Percentiles rank a stretch among this genome's conserved stretches.
Evolutionary conservation across 306 rosid species (phyloP).

Genomic region (Acmispon strigosus): DNA sequence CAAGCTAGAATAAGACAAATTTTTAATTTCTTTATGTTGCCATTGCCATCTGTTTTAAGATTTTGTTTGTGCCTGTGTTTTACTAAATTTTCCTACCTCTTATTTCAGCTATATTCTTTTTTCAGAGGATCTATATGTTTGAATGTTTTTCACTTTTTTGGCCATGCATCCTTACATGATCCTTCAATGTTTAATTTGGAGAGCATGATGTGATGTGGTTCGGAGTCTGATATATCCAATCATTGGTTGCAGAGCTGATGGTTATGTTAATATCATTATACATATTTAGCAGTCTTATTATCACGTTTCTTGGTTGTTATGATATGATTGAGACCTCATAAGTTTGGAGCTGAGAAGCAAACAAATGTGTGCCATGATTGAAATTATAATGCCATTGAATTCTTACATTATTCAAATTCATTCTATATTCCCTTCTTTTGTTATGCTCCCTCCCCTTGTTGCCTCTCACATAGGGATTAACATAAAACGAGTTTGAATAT

Average conservation of each 20-base stretch:
- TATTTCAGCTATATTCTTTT: not conserved
- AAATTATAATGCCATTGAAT: not conserved
- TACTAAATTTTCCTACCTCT: not conserved
- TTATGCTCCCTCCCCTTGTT: not conserved
- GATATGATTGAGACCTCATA: not conserved
- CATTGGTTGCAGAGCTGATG: not conserved
- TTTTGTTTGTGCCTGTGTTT: not conserved
- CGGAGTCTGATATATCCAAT: not conserved
- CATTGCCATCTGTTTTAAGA: not conserved
- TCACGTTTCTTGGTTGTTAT: not conserved
- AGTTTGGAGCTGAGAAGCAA: too few relatives aligned
- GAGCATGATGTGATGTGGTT: not conserved
- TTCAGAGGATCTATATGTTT: not conserved
- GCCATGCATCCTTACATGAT: not conserved
- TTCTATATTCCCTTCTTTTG: too few relatives aligned
- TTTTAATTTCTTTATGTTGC: not conserved
- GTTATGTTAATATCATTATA: not conserved
- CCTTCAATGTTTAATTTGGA: conserved; percentile 3
- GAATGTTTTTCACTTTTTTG: not conserved
- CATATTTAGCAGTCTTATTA: not conserved
- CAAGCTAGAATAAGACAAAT: not conserved
- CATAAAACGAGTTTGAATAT: not conserved
- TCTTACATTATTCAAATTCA: not conserved
- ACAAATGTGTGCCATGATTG: too few relatives aligned
- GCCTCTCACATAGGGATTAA: not conserved